Evolutionary conservation across 2,329 filamentous ascomycete genomes (phyloP).

Genomic region (Neopestalotiopsis sp.): DNA sequence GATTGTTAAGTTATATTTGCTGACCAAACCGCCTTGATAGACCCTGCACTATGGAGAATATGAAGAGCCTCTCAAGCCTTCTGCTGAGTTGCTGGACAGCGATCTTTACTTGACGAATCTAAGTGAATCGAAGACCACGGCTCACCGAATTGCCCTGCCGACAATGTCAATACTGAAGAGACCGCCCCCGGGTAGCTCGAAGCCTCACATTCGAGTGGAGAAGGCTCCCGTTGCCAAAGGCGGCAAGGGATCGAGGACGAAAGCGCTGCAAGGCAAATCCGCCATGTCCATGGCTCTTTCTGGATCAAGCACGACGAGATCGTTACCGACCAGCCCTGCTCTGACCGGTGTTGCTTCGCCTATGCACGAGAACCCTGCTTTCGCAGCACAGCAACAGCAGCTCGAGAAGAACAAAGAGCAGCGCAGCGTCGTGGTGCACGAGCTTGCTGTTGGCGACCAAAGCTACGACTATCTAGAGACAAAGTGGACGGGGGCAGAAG

Average conservation of each 20-base stretch:
- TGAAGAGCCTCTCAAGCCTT: constrained; percentile 51
- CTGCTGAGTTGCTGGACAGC: constrained; percentile 52
- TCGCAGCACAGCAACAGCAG: constrained; percentile 56
- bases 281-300: constrained; percentile 50
- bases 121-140: constrained; percentile 50
- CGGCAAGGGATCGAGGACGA: constrained; percentile 31
- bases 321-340: constrained; percentile 60
- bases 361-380: constrained; percentile 55
- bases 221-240: constrained; percentile 33
- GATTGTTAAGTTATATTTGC: neutral
- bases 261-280: constrained; percentile 37
- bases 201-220: constrained; percentile 22
- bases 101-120: constrained; percentile 62
- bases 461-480: constrained; percentile 52
- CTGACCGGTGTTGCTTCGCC: constrained; percentile 61
- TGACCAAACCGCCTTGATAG: constrained; percentile 37
- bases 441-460: constrained; percentile 60
- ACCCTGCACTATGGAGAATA: constrained; percentile 59
- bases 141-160: constrained; percentile 53
- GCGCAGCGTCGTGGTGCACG: constrained; percentile 61
- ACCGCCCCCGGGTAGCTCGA: constrained; percentile 28
- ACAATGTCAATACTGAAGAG: constrained; percentile 56
- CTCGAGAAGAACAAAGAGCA: constrained; percentile 59
- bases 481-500: constrained; percentile 55
- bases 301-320: constrained; percentile 42